These are phyloP conservation scores for Xanthoconium stramineum DNA, from an alignment of 768 basidiomycete genomes.

Conservation along the genomic window DNA sequence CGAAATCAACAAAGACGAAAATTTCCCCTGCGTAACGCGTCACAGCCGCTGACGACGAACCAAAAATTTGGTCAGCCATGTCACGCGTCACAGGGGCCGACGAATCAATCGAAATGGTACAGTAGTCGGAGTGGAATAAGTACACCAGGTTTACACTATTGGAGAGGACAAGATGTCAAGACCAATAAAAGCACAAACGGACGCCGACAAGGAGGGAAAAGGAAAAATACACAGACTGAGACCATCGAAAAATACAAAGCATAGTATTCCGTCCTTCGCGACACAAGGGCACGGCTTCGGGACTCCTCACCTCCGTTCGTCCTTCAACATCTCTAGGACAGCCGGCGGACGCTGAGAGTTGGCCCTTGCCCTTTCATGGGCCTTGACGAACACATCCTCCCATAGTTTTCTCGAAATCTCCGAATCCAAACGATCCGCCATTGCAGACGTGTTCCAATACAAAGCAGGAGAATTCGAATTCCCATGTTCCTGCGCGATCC, in stretches of 20 bases:
- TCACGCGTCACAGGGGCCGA: no score
- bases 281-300: background rate
- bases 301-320: background rate
- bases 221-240: background rate
- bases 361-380: background rate
- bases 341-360: background rate
- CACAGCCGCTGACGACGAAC: no score
- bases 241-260: background rate
- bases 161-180: no score
- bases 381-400: conserved; percentile 2
- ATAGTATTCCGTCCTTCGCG: no score
- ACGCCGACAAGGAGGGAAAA: background rate
- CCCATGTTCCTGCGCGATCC: background rate
- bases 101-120: no score
- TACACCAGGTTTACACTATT: no score
- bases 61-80: no score
- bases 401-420: conserved; percentile 2
- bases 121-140: no score
- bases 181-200: background rate
- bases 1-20: no score
- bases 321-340: background rate
- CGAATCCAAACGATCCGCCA: conserved; percentile 1
- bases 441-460: conserved; percentile 1
- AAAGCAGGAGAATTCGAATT: background rate
- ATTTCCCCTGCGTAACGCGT: no score